Base-by-base conservation (phyloP, 1,284 basidiomycete species). In the Ceratobasidium sp. region DNA sequence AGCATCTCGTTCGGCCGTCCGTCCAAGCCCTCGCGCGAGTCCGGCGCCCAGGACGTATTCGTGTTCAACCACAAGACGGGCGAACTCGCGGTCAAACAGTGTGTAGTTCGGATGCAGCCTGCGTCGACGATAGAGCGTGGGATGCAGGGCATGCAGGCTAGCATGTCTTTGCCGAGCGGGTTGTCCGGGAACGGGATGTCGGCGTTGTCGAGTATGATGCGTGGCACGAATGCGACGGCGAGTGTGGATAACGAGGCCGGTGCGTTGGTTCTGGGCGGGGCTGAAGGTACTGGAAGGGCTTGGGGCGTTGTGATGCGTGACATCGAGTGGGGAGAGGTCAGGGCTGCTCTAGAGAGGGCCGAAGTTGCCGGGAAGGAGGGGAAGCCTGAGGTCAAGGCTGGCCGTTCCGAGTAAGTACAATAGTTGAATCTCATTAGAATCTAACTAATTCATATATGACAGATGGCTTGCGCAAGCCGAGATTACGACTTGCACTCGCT, bases 381-480 rank as follows among this genome's bases (percentile, higher is more conserved):
- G n/a, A 31, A 28, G 35, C n/a, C 10, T 37, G 28, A 42, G 26
- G 35, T 23, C 0, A 83, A 49, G 56, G 56, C 71, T 47, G 15
- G 76, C 73, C 76, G 54, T 39, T 68, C 80, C 31, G 77, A 80
- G 79, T 81, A 65, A 74, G 81, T 79, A 2, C 60, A n/a, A 7
- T 69, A 37, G 42, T 73, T 49, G 3, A 33, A 3, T 37, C 17
- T 33, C 11, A 37, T n/a, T 3, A 7, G 2, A 15, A 39, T 42
- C 42, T 66, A 28, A 76, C 60, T 61, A 23, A 51, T 23, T 37
- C 63, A 15, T 49, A 15, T 65, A 6, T 15, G 10, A 33, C 78
- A 93, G 91, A 77, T 91, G 88, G 84, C 86, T 95, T 1, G 87
- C 93, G 0, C 89, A 91, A 60, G 93, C 92, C 0, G 95, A 97